phyloP scores from a whole-genome alignment of 2,329 filamentous ascomycete genomes.

The Endothia cerciana region DNA sequence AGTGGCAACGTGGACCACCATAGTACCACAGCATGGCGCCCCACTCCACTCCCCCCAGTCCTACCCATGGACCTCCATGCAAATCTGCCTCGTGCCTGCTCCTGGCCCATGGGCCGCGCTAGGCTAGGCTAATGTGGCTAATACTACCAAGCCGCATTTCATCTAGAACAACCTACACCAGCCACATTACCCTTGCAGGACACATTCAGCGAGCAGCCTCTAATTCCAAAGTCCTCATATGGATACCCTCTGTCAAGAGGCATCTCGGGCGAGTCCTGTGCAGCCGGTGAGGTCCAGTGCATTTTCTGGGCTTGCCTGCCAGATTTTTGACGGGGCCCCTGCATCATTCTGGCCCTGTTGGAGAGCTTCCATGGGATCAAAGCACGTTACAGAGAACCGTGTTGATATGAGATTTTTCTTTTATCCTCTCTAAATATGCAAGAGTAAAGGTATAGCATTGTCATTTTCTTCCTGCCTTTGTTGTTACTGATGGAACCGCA shows the following conservation, averaged over 20 bases:
- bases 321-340: not conserved
- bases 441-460: no score
- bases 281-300: not conserved
- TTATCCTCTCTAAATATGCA: no score
- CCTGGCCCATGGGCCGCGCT: not conserved
- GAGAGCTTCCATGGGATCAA: no score
- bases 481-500: no score
- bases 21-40: no score
- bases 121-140: no score
- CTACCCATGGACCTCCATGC: not conserved
- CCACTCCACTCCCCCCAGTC: no score
- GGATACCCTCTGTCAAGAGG: not conserved
- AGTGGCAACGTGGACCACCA: slow-evolving; percentile 15
- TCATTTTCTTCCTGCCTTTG: no score
- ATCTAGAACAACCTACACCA: not conserved
- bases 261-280: not conserved
- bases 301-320: not conserved
- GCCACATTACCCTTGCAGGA: slow-evolving; percentile 1
- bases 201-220: no score
- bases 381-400: no score
- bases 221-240: not conserved
- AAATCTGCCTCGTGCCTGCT: not conserved
- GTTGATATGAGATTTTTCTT: no score
- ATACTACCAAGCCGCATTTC: not conserved
- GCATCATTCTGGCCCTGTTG: not conserved